A percentile compares a stretch with the other conserved stretches of the same genome.
Conservation (phyloP, 2,329 filamentous ascomycete genomes). For the Penicillium sp. region DNA sequence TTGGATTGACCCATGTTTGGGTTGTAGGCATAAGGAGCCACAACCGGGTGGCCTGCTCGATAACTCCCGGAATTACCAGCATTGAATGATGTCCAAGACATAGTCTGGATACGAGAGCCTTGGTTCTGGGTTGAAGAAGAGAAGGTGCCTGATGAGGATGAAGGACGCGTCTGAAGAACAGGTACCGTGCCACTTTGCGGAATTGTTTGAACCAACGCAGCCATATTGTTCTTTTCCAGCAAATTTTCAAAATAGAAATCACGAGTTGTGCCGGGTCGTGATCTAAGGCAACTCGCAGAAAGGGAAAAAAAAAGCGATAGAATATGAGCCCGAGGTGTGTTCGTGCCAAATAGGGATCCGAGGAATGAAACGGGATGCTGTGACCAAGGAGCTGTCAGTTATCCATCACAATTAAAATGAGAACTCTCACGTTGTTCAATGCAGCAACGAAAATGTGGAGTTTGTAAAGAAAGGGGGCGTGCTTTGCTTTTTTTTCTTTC, state of each 20-base stretch:
- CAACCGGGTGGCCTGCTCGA: constrained; percentile 56
- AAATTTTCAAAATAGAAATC: constrained; percentile 13
- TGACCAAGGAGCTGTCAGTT: constrained; percentile 24
- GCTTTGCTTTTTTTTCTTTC: constrained; percentile 11
- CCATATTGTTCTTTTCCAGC: constrained; percentile 60
- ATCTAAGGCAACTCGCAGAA: constrained; percentile 11
- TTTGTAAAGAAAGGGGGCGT: constrained; percentile 4
- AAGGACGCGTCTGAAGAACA: constrained; percentile 72
- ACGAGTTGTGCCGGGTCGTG: constrained; percentile 22
- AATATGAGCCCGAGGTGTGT: constrained; percentile 1
- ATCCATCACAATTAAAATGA: constrained; percentile 10
- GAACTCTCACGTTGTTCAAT: constrained; percentile 2
- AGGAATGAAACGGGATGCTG: constrained; percentile 21
- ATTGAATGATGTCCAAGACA: constrained; percentile 45
- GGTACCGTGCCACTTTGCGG: constrained; percentile 70
- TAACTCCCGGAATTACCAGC: constrained; percentile 43
- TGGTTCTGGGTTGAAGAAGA: constrained; percentile 34
- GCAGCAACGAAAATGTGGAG: background rate
- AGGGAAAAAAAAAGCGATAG: background rate
- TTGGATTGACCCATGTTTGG: constrained; percentile 57
- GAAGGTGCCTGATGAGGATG: constrained; percentile 62
- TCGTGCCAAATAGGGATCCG: constrained; percentile 21
- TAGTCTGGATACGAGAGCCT: constrained; percentile 35
- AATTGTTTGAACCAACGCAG: constrained; percentile 78
- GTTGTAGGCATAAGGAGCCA: constrained; percentile 78